phyloP scores from a whole-genome alignment of 1,139 yeast genomes.

The Taiozyma onychis region DNA sequence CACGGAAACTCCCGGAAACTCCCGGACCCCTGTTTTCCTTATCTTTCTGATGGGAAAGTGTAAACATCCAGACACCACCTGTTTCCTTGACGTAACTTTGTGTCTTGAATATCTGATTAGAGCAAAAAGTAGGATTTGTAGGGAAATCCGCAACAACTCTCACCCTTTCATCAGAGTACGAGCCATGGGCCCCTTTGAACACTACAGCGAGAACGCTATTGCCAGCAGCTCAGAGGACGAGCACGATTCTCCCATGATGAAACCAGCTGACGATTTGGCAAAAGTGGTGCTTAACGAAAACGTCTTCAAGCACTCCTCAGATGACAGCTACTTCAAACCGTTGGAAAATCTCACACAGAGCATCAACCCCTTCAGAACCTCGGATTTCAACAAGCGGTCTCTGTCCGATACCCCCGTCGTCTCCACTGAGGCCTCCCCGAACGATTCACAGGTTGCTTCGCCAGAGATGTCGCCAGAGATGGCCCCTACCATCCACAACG shows the following conservation, averaged over 20 bases:
- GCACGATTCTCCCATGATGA: conserved; percentile 14
- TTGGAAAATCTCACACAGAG: neutral
- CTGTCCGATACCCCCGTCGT: conserved; percentile 67
- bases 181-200: neutral
- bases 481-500: conserved; percentile 2
- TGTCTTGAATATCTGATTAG: neutral
- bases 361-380: conserved; percentile 26
- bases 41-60: neutral
- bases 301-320: conserved; percentile 1
- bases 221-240: conserved; percentile 21
- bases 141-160: neutral
- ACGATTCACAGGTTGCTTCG: conserved; percentile 23
- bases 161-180: neutral
- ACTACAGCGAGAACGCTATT: conserved; percentile 14
- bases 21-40: neutral
- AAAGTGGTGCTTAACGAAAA: conserved; percentile 2
- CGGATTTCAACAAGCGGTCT: conserved; percentile 65
- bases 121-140: no score
- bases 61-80: neutral
- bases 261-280: conserved; percentile 5
- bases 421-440: conserved; percentile 50
- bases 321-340: neutral
- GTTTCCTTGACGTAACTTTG: neutral
- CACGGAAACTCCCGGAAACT: neutral
- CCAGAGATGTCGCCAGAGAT: conserved; percentile 27